A percentile compares a stretch with the other conserved stretches of the same genome.
Evolutionary conservation across 139 green algal genomes (phyloP).

Genomic region (Mesotaenium endlicherianum): DNA sequence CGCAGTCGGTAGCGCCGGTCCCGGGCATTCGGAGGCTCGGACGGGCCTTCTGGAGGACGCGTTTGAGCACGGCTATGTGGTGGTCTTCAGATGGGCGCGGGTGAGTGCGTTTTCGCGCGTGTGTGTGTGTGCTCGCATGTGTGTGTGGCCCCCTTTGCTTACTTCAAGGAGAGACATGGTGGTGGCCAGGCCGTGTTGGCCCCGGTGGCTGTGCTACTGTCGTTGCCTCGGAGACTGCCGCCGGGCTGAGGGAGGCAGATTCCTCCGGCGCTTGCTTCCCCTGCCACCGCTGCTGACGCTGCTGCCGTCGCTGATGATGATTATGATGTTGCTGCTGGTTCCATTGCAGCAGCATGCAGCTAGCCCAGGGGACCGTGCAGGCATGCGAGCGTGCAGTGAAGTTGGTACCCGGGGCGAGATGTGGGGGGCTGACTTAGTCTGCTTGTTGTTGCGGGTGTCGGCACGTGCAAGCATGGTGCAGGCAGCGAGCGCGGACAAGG

Average conservation of each 20-base stretch:
- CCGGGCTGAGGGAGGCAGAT: too few species aligned
- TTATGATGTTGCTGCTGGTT: neutral
- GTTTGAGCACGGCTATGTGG: constrained; percentile 2
- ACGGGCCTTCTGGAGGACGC: neutral
- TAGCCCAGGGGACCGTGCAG: neutral
- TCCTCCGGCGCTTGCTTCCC: neutral
- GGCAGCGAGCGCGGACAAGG: constrained; percentile 3
- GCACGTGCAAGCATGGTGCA: neutral
- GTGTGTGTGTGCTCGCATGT: neutral
- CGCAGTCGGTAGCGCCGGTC: neutral
- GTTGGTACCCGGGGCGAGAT: neutral
- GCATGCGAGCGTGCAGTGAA: neutral
- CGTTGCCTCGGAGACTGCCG: too few species aligned
- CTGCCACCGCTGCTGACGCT: neutral
- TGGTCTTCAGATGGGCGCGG: constrained; percentile 2
- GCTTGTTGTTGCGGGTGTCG: neutral
- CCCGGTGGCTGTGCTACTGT: too few species aligned
- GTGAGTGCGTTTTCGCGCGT: neutral
- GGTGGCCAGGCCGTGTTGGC: neutral
- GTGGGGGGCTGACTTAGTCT: neutral
- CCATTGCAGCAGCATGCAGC: neutral
- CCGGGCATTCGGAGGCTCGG: too few species aligned
- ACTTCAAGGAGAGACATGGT: neutral
- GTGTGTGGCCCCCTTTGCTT: neutral
- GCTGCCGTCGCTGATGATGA: neutral